Conservation (phyloP, 768 basidiomycete genomes). For the Suillus subaureus region DNA sequence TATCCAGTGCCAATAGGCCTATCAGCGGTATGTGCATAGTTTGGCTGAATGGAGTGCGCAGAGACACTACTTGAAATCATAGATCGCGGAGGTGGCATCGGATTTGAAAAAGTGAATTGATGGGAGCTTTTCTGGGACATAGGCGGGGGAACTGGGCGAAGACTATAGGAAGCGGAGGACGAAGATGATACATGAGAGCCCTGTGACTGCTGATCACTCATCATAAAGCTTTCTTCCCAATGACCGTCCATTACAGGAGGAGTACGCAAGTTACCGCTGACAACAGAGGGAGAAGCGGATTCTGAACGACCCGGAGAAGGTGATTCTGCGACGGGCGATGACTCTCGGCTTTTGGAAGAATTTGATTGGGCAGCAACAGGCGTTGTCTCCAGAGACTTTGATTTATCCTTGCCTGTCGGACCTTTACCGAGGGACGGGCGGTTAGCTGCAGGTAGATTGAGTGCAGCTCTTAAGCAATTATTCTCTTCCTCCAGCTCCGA, state of each 20-base stretch:
- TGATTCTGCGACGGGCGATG: conserved; percentile 62
- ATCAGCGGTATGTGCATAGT: conserved; percentile 53
- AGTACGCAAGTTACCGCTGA: conserved; percentile 33
- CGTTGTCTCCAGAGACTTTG: conserved; percentile 48
- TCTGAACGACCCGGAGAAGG: conserved; percentile 45
- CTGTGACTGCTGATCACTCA: conserved; percentile 45
- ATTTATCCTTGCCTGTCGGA: conserved; percentile 86
- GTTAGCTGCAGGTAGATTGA: conserved; percentile 74
- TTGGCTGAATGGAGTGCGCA: conserved; percentile 36
- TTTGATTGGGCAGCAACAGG: conserved; percentile 36
- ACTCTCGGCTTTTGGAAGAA: conserved; percentile 57
- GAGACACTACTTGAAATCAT: conserved; percentile 46
- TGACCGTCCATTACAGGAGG: conserved; percentile 52
- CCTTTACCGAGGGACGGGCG: conserved; percentile 78
- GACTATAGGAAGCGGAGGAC: conserved; percentile 47
- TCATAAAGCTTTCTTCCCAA: conserved; percentile 62
- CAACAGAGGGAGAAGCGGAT: conserved; percentile 36
- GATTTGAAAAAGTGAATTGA: conserved; percentile 44
- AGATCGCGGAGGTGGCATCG: conserved; percentile 43
- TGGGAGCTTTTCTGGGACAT: conserved; percentile 48
- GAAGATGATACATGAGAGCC: conserved; percentile 39
- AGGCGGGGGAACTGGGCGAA: conserved; percentile 45
- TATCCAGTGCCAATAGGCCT: conserved; percentile 51
- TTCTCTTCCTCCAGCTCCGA: conserved; percentile 87
- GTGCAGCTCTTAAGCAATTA: conserved; percentile 64